Evolutionary conservation across 441 rosid species (phyloP).

Genomic region (Arabidopsis hybrid): DNA sequence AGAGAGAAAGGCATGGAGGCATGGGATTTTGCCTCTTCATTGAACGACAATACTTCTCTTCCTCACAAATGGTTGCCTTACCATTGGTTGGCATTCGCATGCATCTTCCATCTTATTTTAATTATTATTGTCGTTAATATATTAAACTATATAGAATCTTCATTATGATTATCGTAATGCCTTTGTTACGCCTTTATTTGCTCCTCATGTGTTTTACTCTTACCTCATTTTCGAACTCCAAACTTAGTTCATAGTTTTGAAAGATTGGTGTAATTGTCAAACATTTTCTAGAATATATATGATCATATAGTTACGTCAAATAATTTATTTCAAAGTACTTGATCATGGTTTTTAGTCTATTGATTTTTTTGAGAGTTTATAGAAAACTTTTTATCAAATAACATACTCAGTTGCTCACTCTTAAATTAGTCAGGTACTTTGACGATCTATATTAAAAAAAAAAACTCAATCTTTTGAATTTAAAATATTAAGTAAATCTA

Average conservation of each 20-base stretch:
- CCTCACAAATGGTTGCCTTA: conserved; percentile 53
- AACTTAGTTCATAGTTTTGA: conserved; percentile 1
- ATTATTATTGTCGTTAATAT: conserved; percentile 34
- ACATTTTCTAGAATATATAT: not conserved
- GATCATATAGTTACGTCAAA: not conserved
- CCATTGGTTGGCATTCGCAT: conserved; percentile 58
- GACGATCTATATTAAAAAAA: not conserved
- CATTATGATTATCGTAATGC: conserved; percentile 37
- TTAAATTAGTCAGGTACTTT: not conserved
- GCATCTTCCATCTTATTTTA: conserved; percentile 34
- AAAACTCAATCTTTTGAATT: not conserved
- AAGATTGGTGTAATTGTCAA: not conserved
- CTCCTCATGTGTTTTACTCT: conserved; percentile 28
- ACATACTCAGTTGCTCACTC: too few species aligned
- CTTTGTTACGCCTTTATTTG: conserved; percentile 30
- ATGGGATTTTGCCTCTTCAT: conserved; percentile 56
- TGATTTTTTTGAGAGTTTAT: not conserved
- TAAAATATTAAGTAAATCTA: not conserved
- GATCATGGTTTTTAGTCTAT: not conserved
- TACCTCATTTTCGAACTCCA: conserved; percentile 24
- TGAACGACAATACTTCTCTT: conserved; percentile 68
- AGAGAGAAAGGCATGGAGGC: conserved; percentile 43
- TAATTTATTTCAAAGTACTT: not conserved
- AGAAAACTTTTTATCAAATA: not conserved
- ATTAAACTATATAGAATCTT: conserved; percentile 19